Conservation (phyloP, 441 rosid genomes). For the Adansonia grandidieri region DNA sequence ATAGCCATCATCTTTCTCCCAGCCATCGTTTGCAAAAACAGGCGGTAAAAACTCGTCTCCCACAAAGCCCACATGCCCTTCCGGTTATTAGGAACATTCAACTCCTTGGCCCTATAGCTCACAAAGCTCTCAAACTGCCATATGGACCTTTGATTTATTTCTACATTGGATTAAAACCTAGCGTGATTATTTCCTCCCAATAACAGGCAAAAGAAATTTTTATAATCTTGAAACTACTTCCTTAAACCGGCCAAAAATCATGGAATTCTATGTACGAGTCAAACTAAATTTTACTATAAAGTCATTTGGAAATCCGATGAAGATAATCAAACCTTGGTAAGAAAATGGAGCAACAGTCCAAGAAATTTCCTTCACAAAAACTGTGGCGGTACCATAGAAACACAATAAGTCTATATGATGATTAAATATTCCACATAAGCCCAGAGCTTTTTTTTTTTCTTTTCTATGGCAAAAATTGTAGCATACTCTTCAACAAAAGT, state of each 20-base stretch:
- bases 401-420: no score
- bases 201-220: constrained; percentile 48
- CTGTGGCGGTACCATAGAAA: no score
- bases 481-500: no score
- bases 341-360: no score
- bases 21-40: constrained; percentile 20
- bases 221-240: constrained; percentile 52
- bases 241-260: constrained; percentile 54
- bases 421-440: no score
- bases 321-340: no score
- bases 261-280: no score
- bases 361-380: no score
- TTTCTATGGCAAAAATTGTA: no score
- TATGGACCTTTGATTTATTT: constrained; percentile 49
- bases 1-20: constrained; percentile 33
- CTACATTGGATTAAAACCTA: constrained; percentile 51
- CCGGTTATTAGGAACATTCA: constrained; percentile 59
- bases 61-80: constrained; percentile 46
- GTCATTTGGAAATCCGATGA: no score
- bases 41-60: constrained; percentile 29
- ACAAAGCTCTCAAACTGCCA: constrained; percentile 52
- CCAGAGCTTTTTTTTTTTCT: no score
- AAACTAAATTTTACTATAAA: no score
- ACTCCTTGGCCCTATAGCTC: constrained; percentile 44
- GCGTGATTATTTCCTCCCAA: constrained; percentile 46